Evolutionary conservation across 1,139 yeast genomes (phyloP).

Genomic region (Taphrina pruni): DNA sequence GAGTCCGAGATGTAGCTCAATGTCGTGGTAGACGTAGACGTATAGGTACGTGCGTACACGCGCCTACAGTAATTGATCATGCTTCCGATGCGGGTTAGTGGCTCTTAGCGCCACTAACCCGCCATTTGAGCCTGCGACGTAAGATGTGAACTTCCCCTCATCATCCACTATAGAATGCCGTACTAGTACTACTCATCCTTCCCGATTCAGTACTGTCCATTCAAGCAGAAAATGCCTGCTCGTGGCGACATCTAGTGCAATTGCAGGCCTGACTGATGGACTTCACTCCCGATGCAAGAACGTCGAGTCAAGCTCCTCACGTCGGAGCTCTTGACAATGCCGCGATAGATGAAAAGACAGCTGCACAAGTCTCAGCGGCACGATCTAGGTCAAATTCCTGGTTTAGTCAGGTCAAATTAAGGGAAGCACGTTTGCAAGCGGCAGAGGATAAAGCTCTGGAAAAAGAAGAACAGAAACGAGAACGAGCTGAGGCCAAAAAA

Average conservation of each 20-base stretch:
- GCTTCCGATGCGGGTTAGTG: not conserved
- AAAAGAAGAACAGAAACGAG: conserved; percentile 14
- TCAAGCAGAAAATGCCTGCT: no score
- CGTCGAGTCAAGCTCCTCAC: no score
- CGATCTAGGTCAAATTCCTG: conserved; percentile 37
- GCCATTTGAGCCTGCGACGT: not conserved
- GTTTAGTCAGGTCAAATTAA: conserved; percentile 33
- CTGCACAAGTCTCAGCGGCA: conserved; percentile 20
- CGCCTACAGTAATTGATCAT: no score
- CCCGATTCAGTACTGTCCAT: no score
- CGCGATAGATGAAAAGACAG: conserved; percentile 3
- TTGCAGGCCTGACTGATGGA: no score
- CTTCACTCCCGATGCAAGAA: no score
- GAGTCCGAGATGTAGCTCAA: no score
- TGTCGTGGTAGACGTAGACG: no score
- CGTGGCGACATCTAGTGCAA: no score
- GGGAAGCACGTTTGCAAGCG: conserved; percentile 36
- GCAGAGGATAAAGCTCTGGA: conserved; percentile 33
- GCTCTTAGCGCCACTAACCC: not conserved
- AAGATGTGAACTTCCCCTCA: not conserved
- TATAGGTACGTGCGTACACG: no score
- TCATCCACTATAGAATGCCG: not conserved
- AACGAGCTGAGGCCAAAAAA: conserved; percentile 11
- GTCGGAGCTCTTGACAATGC: not conserved
- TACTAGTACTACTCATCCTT: no score